A percentile compares a stretch with the other conserved stretches of the same genome.
Conservation (phyloP, 2,329 filamentous ascomycete genomes). For the Talaromyces pinophilus region DNA sequence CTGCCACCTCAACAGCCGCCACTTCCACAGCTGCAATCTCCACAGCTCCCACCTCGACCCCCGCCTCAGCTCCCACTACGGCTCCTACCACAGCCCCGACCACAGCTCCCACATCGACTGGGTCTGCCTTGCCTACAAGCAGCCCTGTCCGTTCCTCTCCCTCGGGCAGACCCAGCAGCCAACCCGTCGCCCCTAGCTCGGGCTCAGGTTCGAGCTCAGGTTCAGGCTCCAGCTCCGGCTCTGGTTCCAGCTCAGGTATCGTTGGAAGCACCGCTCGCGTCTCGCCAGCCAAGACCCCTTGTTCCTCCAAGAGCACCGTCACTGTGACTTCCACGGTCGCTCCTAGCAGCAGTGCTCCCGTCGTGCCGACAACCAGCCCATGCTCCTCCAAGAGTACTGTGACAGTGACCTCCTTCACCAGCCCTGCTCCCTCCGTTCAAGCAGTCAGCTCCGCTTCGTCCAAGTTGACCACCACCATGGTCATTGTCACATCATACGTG, state of each 20-base stretch:
- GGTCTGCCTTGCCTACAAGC: constrained; percentile 2
- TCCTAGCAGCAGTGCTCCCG: constrained; percentile 7
- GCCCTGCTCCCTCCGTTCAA: background rate
- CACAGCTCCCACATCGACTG: background rate
- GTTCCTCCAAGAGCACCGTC: constrained; percentile 12
- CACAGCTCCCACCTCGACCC: background rate
- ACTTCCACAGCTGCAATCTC: background rate
- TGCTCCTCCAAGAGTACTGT: constrained; percentile 16
- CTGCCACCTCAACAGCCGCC: constrained; percentile 1
- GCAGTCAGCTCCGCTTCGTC: constrained; percentile 14
- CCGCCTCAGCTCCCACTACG: background rate
- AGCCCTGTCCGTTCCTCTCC: background rate
- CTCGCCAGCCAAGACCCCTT: background rate
- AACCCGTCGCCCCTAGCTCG: background rate
- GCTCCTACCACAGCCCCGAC: background rate
- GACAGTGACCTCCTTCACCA: constrained; percentile 16
- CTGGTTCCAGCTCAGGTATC: background rate
- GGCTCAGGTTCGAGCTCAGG: background rate
- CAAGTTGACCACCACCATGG: constrained; percentile 36
- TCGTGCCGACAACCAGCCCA: constrained; percentile 1
- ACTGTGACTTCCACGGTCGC: constrained; percentile 5
- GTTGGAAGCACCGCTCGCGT: background rate
- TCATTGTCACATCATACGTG: constrained; percentile 44
- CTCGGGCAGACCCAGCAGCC: background rate
- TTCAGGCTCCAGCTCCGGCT: background rate